Evolutionary conservation across 2,329 filamentous ascomycete genomes (phyloP).

Genomic region (Xylaria digitata): DNA sequence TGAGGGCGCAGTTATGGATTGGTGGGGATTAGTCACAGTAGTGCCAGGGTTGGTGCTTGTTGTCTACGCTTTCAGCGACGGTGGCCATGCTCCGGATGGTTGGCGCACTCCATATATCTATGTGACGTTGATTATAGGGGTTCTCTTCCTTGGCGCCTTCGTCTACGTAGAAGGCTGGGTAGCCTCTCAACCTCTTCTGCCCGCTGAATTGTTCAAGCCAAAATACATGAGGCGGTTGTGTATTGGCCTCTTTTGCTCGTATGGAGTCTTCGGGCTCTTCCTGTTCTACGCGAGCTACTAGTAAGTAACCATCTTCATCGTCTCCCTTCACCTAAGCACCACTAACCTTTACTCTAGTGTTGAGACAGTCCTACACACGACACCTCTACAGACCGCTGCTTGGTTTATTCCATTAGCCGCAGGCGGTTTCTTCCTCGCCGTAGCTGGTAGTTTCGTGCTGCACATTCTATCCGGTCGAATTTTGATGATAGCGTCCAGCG

Average conservation of each 20-base stretch:
- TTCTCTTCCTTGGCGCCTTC: conserved; percentile 67
- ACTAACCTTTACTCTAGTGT: conserved; percentile 57
- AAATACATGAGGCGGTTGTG: conserved; percentile 75
- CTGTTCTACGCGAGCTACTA: conserved; percentile 72
- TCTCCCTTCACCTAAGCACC: neutral
- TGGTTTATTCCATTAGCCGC: conserved; percentile 76
- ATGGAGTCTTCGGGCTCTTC: conserved; percentile 75
- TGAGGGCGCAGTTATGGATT: conserved; percentile 72
- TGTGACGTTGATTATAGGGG: conserved; percentile 71
- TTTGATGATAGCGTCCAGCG: conserved; percentile 70
- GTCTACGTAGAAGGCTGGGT: conserved; percentile 80
- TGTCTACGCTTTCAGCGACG: conserved; percentile 80
- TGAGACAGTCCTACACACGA: conserved; percentile 67
- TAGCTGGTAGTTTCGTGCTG: conserved; percentile 72
- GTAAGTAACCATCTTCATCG: conserved; percentile 41
- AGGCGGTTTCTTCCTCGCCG: conserved; percentile 74
- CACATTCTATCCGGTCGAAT: conserved; percentile 72
- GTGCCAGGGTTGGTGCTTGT: conserved; percentile 74
- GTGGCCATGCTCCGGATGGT: conserved; percentile 72
- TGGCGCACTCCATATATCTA: conserved; percentile 82
- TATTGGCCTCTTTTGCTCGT: conserved; percentile 71
- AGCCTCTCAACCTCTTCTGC: conserved; percentile 74
- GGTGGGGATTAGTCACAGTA: conserved; percentile 70
- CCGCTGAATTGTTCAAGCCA: conserved; percentile 74
- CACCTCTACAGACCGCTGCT: conserved; percentile 71